Evolutionary conservation across 257 asterid genomes (phyloP), one percentile per base, ranked within the genome.

Genomic region (Catharanthus roseus): DNA sequence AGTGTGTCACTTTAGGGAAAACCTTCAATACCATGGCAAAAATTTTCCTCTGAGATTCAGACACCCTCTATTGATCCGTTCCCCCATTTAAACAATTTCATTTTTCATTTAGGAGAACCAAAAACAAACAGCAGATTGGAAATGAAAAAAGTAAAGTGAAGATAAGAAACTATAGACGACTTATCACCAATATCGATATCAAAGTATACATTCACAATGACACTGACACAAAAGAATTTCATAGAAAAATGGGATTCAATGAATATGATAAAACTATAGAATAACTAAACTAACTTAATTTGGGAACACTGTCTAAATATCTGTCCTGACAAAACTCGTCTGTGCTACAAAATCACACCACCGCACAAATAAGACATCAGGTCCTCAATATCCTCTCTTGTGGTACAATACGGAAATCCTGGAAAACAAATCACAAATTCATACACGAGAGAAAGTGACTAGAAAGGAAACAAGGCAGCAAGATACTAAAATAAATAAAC

Each of bases 291-390:
- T 63, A 80, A 61, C 15, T 51, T 54, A 10, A 78, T 75, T 75
- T 76, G 77, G 60, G 65, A 75, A 77, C 70, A 53, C 54, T 73
- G 80, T 79, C 79, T 76, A 71, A 36, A 57, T 71, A 33, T 76
- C 75, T 51, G 79, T 75, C 69, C 80, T 71, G 79, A 70, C 86
- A 86, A 81, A 83, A 79, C 72, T 81, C 82, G 73, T 71, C 23
- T 68, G 72, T 77, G 82, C 86, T 81, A 76, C 68, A 74, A 79
- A 65, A 81, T 83, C 85, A 86, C 86, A 78, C 82, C 93, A 86
- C 91, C 76, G 69, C 85, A 67, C 64, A 69, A 68, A 42, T 4
- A 39, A 65, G 91, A 80, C 85, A 77, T 62, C 75, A 58, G 77
- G 88, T 85, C 79, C 86, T 86, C 42, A 63, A 70, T 78, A 78